A percentile compares a stretch with the other conserved stretches of the same genome.
Conservation (phyloP, 805 yeast genomes). For the Metschnikowia amazonensis region DNA sequence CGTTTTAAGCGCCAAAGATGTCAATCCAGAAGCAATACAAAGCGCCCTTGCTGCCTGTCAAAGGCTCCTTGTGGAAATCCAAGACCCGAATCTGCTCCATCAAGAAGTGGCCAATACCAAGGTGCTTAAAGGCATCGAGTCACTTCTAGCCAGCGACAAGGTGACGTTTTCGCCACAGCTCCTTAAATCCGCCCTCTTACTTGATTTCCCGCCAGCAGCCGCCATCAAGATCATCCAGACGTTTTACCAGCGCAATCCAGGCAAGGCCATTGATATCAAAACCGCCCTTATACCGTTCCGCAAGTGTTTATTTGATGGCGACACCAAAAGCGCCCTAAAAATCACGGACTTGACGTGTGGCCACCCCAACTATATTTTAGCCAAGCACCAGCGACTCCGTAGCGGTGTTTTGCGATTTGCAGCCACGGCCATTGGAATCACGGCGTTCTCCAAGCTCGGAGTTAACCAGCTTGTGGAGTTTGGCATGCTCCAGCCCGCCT, state of each 20-base stretch:
- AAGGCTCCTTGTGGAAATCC: slow-evolving; percentile 17
- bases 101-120: slow-evolving; percentile 21
- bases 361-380: slow-evolving; percentile 44
- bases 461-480: slow-evolving; percentile 33
- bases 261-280: slow-evolving; percentile 28
- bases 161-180: slow-evolving; percentile 23
- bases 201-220: slow-evolving; percentile 31
- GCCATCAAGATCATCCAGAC: slow-evolving; percentile 26
- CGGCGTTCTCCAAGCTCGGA: slow-evolving; percentile 41
- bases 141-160: slow-evolving; percentile 20
- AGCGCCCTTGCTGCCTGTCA: slow-evolving; percentile 25
- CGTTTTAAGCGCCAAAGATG: slow-evolving; percentile 3
- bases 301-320: slow-evolving; percentile 53
- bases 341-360: slow-evolving; percentile 62
- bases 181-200: slow-evolving; percentile 27
- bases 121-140: slow-evolving; percentile 20
- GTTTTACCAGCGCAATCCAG: slow-evolving; percentile 27
- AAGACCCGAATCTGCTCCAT: slow-evolving; percentile 24
- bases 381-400: slow-evolving; percentile 29
- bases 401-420: slow-evolving; percentile 30
- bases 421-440: slow-evolving; percentile 30
- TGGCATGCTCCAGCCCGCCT: slow-evolving; percentile 37
- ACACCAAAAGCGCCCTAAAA: slow-evolving; percentile 52
- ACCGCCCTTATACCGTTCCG: slow-evolving; percentile 63
- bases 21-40: slow-evolving; percentile 10